Percentiles rank a stretch among this genome's conserved stretches.
Conservation (phyloP, 2,329 filamentous ascomycete species). For the Fusarium acutatum region DNA sequence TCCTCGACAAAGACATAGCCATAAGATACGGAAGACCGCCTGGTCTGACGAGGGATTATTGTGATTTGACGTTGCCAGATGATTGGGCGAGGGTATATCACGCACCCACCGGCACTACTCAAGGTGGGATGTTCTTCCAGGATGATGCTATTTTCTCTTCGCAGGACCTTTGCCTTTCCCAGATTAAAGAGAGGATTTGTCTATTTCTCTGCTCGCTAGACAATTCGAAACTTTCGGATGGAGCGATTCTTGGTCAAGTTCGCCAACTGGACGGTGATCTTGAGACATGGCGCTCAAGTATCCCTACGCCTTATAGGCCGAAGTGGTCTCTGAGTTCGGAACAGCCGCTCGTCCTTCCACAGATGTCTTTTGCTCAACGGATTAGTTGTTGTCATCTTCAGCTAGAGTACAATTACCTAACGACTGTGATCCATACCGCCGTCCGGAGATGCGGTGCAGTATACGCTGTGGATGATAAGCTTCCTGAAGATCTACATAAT, state of each 20-base stretch:
- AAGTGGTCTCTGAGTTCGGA: not conserved
- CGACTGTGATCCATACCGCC: not conserved
- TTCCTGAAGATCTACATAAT: not conserved
- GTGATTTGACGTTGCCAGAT: not conserved
- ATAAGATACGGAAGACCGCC: not conserved
- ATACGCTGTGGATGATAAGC: not conserved
- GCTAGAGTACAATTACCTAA: not conserved
- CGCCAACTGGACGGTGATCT: not conserved
- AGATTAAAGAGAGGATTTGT: not conserved
- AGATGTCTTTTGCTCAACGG: not conserved
- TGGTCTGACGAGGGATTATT: not conserved
- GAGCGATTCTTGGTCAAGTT: not conserved
- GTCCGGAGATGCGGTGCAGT: not conserved
- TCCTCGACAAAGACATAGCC: not conserved
- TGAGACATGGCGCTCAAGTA: not conserved
- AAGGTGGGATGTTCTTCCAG: not conserved
- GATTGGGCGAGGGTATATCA: not conserved
- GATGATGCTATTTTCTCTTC: not conserved
- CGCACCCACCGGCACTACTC: rapidly evolving
- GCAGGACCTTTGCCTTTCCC: not conserved
- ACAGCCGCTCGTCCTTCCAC: not conserved
- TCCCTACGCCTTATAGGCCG: not conserved
- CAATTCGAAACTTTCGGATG: not conserved
- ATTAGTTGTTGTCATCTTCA: not conserved
- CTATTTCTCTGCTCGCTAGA: not conserved